Conservation (phyloP, 2,329 filamentous ascomycete genomes). For the Penicillium sp. region DNA sequence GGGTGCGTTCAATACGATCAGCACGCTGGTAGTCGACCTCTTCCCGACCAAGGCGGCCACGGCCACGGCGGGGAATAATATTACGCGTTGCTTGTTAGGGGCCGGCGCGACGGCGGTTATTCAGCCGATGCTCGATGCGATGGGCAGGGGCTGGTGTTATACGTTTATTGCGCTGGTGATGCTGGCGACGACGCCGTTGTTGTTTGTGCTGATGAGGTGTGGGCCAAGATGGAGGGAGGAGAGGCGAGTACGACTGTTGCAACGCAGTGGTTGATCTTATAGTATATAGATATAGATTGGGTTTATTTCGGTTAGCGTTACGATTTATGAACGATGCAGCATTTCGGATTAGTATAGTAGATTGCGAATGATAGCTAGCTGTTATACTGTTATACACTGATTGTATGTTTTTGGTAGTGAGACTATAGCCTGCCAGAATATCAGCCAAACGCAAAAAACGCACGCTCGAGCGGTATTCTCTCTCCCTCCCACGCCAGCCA, state of each 20-base stretch:
- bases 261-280: not conserved
- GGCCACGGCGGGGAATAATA: constrained; percentile 43
- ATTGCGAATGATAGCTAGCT: too few species aligned
- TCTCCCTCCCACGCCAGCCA: constrained; percentile 94
- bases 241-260: constrained; percentile 26
- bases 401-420: too few species aligned
- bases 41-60: constrained; percentile 40
- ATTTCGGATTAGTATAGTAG: too few species aligned
- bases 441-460: constrained; percentile 55
- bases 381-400: too few species aligned
- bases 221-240: constrained; percentile 44
- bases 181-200: constrained; percentile 35
- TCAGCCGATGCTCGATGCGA: constrained; percentile 37
- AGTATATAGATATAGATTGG: not conserved
- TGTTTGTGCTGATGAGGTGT: constrained; percentile 37
- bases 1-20: constrained; percentile 41
- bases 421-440: too few species aligned
- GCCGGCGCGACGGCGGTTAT: constrained; percentile 42
- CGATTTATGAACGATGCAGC: too few species aligned
- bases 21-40: constrained; percentile 46
- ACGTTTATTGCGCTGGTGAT: constrained; percentile 42
- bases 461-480: constrained; percentile 63
- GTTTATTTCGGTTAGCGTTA: not conserved
- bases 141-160: constrained; percentile 32
- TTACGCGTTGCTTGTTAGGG: constrained; percentile 42